phyloP scores from a whole-genome alignment of 352 stramenopile genomes.

The Phytophthora crassamura region DNA sequence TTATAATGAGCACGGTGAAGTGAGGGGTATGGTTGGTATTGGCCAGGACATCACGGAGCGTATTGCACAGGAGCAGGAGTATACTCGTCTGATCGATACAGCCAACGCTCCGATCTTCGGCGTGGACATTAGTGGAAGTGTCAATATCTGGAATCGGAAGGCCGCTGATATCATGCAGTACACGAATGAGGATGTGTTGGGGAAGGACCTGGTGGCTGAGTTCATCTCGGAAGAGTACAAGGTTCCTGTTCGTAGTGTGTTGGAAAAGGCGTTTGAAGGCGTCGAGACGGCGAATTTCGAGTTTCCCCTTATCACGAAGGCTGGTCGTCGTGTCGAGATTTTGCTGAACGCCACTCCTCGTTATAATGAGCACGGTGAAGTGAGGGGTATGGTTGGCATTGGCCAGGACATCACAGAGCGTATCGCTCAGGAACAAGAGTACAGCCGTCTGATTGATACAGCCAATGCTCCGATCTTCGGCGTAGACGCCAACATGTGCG shows the following conservation, averaged over 20 bases:
- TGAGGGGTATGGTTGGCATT: constrained; percentile 51
- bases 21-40: no score
- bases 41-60: constrained; percentile 62
- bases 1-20: no score
- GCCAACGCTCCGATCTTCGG: constrained; percentile 87
- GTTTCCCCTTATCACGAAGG: constrained; percentile 56
- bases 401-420: constrained; percentile 50
- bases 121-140: constrained; percentile 32
- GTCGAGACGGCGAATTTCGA: constrained; percentile 54
- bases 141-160: constrained; percentile 79
- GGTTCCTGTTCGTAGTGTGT: constrained; percentile 39
- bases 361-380: no score
- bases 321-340: constrained; percentile 42
- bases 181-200: no score
- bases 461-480: constrained; percentile 65
- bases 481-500: constrained; percentile 53
- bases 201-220: constrained; percentile 74
- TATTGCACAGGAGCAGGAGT: constrained; percentile 73
- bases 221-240: constrained; percentile 66
- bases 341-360: no score
- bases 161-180: no score
- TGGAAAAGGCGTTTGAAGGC: constrained; percentile 49
- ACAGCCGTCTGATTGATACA: constrained; percentile 50
- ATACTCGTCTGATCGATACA: constrained; percentile 77
- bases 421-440: constrained; percentile 48